Conservation (phyloP, 2,329 filamentous ascomycete genomes). For the Aspergillus flavus region DNA sequence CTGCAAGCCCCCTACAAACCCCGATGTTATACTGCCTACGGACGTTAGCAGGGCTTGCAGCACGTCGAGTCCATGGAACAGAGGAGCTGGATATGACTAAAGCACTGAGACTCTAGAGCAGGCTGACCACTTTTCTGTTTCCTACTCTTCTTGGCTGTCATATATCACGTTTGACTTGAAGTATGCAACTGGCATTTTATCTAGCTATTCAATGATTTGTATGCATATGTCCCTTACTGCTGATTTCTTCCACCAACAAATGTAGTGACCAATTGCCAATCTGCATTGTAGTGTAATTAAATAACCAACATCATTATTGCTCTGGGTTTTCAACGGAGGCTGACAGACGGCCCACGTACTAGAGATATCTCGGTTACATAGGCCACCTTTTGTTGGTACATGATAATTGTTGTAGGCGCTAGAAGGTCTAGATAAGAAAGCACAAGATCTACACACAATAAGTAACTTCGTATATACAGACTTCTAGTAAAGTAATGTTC, state of each 20-base stretch:
- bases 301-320: too few species aligned
- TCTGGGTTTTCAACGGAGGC: neutral
- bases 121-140: neutral
- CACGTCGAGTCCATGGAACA: constrained; percentile 63
- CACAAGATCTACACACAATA: neutral
- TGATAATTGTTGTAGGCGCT: too few species aligned
- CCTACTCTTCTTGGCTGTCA: neutral
- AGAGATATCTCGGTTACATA: neutral
- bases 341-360: neutral
- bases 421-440: neutral
- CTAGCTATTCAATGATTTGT: neutral
- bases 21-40: constrained; percentile 21
- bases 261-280: neutral
- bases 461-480: too few species aligned
- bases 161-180: neutral
- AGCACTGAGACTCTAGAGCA: neutral
- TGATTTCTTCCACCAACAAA: neutral
- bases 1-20: constrained; percentile 20
- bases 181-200: neutral
- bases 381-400: neutral
- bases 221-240: neutral
- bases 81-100: constrained; percentile 63
- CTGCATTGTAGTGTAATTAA: neutral
- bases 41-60: constrained; percentile 47
- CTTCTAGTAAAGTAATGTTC: too few species aligned